phyloP scores from a whole-genome alignment of 2,329 filamentous ascomycete genomes.

The Apiospora aurea region DNA sequence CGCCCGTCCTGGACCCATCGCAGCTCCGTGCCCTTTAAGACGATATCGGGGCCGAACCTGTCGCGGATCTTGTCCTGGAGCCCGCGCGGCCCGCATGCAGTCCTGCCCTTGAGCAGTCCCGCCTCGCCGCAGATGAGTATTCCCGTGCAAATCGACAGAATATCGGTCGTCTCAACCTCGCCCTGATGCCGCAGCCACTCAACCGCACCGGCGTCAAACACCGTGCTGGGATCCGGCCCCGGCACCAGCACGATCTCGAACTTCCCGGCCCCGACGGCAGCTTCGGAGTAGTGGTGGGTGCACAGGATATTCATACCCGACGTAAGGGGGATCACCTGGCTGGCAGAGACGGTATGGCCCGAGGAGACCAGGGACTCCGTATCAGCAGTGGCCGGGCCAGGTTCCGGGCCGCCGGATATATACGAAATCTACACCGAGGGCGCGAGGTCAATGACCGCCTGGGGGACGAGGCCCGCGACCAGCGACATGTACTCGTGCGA shows the following conservation, averaged over 20 bases:
- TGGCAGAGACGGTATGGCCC: neutral
- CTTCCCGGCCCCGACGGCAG: constrained; percentile 56
- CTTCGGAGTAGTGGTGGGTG: constrained; percentile 53
- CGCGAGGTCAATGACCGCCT: constrained; percentile 48
- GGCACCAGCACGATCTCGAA: constrained; percentile 60
- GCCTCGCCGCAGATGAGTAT: constrained; percentile 56
- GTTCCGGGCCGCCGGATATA: constrained; percentile 46
- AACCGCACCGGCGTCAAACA: constrained; percentile 42
- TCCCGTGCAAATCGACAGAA: constrained; percentile 61
- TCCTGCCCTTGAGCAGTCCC: constrained; percentile 54
- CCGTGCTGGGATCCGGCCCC: constrained; percentile 52
- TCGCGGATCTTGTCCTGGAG: constrained; percentile 49
- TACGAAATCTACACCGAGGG: constrained; percentile 54
- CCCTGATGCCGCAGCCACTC: constrained; percentile 53
- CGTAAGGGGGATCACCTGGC: constrained; percentile 48
- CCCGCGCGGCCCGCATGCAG: constrained; percentile 54
- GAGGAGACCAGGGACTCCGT: neutral
- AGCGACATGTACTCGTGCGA: constrained; percentile 51
- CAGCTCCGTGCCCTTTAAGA: constrained; percentile 53
- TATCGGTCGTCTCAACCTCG: constrained; percentile 48
- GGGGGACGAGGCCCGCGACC: constrained; percentile 44
- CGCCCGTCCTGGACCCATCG: constrained; percentile 61
- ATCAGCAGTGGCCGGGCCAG: neutral
- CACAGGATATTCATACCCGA: constrained; percentile 47
- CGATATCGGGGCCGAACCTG: constrained; percentile 47